Base-by-base conservation (phyloP, 2,329 filamentous ascomycete species). In the Leptographium lundbergii region DNA sequence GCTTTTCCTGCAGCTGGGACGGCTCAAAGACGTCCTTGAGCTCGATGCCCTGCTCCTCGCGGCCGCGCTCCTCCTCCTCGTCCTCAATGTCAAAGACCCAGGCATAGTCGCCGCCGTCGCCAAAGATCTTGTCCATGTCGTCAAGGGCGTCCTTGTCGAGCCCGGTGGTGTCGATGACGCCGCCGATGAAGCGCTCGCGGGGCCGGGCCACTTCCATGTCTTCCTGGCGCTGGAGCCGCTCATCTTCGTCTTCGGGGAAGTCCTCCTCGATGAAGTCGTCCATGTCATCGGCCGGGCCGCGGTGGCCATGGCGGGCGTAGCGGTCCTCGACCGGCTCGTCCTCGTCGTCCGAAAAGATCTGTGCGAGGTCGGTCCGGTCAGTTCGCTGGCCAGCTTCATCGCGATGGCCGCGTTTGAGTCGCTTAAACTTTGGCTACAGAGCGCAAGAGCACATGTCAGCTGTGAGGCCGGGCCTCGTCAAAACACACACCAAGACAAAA, bases 1-100 rank as follows among this genome's bases (percentile, higher is more conserved):
- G 87, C 73, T 90, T 92, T 73, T 99, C 94, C 59, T 87, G 86
- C 47, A 99, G 81, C 70, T 99, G 91, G 3, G 91, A 95, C 0
- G 94, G 94, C 72, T 99, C 94, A 67, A 99, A 99, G 56, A 99
- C 92, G 69, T 99, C 92, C 74, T 97, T 96, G 63, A 99, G 81
- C 72, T 96, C 90, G 50, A 97, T 83, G 52, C 86, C 86, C 67
- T 91, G 88, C 64, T 95, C 89, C 62, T 89, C 88, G 61, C 85
- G 81, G 64, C 88, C 80, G 60, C 87, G 84, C 54, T 89, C 85
- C 64, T 95, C 89, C 64, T 91, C 87, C 56, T 91, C 86, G 53
- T 94, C 88, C 71, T 97, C 91, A 67, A 92, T 79, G 57, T 92
- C 88, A 54, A 99, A 76, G 10, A 92, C 94, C 85, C 95, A 99